Evolutionary conservation across 169 alveolate genomes (phyloP).

Genomic region (Hepatocystis sp.): DNA sequence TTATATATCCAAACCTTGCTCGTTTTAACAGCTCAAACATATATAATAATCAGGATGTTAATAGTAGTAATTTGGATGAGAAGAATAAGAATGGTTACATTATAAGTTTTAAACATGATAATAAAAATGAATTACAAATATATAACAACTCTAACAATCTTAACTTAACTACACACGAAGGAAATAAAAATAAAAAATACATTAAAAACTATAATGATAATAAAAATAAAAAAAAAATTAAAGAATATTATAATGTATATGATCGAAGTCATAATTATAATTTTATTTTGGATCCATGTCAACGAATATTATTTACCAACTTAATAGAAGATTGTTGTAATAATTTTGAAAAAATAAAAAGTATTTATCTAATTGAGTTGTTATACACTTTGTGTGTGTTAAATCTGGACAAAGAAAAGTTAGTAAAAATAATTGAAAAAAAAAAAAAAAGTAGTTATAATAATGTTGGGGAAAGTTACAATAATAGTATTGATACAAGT

Average conservation of each 20-base stretch:
- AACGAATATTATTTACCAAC: slow-evolving; percentile 46
- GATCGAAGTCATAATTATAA: slow-evolving; percentile 26
- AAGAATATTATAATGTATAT: slow-evolving; percentile 36
- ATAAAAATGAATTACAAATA: no score
- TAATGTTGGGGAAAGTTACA: no score
- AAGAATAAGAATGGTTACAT: no score
- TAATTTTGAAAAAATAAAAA: slow-evolving; percentile 19
- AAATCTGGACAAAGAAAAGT: slow-evolving; percentile 28
- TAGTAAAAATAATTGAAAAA: slow-evolving; percentile 23
- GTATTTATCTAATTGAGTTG: slow-evolving; percentile 19
- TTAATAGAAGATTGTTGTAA: slow-evolving; percentile 70
- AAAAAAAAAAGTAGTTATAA: no score
- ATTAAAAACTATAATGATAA: slow-evolving; percentile 11
- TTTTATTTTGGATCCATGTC: slow-evolving; percentile 20
- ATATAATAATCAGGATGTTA: neutral
- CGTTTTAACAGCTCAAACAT: slow-evolving; percentile 59
- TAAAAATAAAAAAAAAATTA: slow-evolving; percentile 34
- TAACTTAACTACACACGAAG: no score
- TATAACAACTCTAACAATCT: neutral
- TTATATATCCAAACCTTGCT: neutral
- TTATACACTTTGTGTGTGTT: slow-evolving; percentile 36
- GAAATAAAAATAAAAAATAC: slow-evolving; percentile 32
- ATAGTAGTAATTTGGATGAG: neutral
- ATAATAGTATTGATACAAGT: no score
- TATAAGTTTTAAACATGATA: no score